These are phyloP conservation scores for Wallacemonas rigidus DNA, from an alignment of 208 protist species.

Conservation along the genomic window DNA sequence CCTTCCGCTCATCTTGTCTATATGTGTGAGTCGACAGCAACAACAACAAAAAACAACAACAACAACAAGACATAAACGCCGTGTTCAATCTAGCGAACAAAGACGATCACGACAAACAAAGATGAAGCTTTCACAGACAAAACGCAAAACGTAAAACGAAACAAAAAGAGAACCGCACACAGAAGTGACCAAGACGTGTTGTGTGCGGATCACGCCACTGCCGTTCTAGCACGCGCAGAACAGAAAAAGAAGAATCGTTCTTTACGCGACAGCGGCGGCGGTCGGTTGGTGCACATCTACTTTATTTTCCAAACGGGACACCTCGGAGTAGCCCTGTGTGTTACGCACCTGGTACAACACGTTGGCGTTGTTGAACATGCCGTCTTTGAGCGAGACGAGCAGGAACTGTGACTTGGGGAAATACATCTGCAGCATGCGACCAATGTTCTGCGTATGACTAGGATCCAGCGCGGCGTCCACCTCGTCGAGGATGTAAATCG, in stretches of 20 bases:
- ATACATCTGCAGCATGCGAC: conserved; percentile 96
- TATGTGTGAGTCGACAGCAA: conserved; percentile 2
- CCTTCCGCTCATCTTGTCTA: conserved; percentile 4
- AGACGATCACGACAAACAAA: no score
- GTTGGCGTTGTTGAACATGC: conserved; percentile 99
- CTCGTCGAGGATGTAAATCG: conserved; percentile 99
- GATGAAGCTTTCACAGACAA: no score
- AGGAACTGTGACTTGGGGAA: conserved; percentile 99
- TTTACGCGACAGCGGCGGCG: background rate
- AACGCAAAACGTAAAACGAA: no score
- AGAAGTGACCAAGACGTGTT: no score
- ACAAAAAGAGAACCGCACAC: no score
- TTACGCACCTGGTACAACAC: conserved; percentile 98
- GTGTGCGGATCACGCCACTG: no score
- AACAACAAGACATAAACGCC: background rate
- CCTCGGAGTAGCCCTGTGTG: conserved; percentile 89
- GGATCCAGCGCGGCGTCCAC: conserved; percentile 99
- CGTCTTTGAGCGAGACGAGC: conserved; percentile 99
- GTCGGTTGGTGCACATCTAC: background rate
- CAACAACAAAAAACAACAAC: conserved; percentile 21
- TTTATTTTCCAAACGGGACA: conserved; percentile 64
- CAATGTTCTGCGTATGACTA: conserved; percentile 99
- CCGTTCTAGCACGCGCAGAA: no score
- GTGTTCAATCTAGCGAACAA: no score
- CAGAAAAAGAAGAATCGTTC: background rate